phyloP scores from a whole-genome alignment of 116 monocot species.

The Zostera marina region DNA sequence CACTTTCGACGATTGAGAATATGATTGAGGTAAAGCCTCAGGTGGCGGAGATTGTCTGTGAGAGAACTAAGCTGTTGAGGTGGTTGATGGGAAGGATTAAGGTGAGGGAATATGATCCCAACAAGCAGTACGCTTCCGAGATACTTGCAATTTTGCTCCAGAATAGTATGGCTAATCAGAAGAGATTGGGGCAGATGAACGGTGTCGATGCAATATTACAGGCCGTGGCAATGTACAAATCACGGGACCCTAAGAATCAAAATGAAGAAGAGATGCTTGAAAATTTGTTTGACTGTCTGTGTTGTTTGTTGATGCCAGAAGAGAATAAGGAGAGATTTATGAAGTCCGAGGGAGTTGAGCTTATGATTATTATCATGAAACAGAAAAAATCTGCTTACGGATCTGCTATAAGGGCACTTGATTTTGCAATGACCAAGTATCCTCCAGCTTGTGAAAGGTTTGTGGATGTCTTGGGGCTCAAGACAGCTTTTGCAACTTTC shows the following conservation, averaged over 20 bases:
- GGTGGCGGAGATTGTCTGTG: constrained; percentile 79
- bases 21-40: constrained; percentile 83
- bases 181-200: constrained; percentile 88
- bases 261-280: constrained; percentile 99
- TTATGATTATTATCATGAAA: constrained; percentile 99
- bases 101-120: constrained; percentile 73
- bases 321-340: constrained; percentile 97
- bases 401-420: constrained; percentile 80
- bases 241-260: constrained; percentile 76
- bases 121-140: constrained; percentile 98
- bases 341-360: constrained; percentile 95
- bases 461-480: constrained; percentile 96
- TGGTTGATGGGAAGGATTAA: constrained; percentile 82
- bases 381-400: constrained; percentile 95
- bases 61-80: constrained; percentile 67
- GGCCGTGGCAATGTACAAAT: constrained; percentile 94
- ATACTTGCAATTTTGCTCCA: constrained; percentile 88
- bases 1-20: constrained; percentile 70
- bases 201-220: constrained; percentile 86
- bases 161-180: constrained; percentile 76
- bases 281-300: constrained; percentile 90
- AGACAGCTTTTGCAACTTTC: constrained; percentile 95
- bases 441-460: constrained; percentile 90
- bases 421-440: constrained; percentile 98
- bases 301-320: constrained; percentile 85